phyloP scores from a whole-genome alignment of 768 basidiomycete genomes.

The Suillus bovinus region DNA sequence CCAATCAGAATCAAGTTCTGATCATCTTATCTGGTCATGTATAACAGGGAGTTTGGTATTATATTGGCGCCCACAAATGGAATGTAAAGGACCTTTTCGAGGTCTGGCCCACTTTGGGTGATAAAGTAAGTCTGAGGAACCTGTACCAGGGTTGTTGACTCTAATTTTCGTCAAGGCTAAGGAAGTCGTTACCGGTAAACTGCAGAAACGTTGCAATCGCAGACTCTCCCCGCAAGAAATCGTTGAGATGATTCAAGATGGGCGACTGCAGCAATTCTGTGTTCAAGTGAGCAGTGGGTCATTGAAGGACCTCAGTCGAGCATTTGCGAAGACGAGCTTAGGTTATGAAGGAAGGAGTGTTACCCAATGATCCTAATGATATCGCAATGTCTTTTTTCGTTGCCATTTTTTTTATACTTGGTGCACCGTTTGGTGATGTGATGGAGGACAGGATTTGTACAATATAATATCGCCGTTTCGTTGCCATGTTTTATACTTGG shows the following conservation, averaged over 20 bases:
- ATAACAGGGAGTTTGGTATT: slow-evolving; percentile 47
- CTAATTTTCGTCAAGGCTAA: slow-evolving; percentile 27
- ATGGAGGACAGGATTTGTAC: not conserved
- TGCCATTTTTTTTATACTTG: not conserved
- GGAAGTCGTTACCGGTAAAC: slow-evolving; percentile 35
- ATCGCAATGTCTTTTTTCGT: not conserved
- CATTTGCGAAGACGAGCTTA: slow-evolving; percentile 21
- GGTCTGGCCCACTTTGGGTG: slow-evolving; percentile 42
- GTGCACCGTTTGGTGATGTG: not conserved
- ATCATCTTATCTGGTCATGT: slow-evolving; percentile 12
- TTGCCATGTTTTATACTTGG: no score
- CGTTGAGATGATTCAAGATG: slow-evolving; percentile 36
- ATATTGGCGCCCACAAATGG: slow-evolving; percentile 54
- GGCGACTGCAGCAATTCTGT: slow-evolving; percentile 47
- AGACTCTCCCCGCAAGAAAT: slow-evolving; percentile 37
- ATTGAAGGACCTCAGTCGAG: slow-evolving; percentile 19
- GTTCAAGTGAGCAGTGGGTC: slow-evolving; percentile 36
- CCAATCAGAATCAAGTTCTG: slow-evolving; percentile 3
- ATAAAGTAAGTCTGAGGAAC: slow-evolving; percentile 30
- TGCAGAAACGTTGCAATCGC: slow-evolving; percentile 37
- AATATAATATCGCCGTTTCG: no score
- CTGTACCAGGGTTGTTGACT: slow-evolving; percentile 10
- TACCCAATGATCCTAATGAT: not conserved
- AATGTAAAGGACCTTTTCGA: slow-evolving; percentile 26
- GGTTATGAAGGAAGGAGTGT: slow-evolving; percentile 1